Evolutionary conservation across 192 early-diverging fungal species (phyloP), one percentile per base, ranked within the genome.

Genomic region (Coemansia sp.): DNA sequence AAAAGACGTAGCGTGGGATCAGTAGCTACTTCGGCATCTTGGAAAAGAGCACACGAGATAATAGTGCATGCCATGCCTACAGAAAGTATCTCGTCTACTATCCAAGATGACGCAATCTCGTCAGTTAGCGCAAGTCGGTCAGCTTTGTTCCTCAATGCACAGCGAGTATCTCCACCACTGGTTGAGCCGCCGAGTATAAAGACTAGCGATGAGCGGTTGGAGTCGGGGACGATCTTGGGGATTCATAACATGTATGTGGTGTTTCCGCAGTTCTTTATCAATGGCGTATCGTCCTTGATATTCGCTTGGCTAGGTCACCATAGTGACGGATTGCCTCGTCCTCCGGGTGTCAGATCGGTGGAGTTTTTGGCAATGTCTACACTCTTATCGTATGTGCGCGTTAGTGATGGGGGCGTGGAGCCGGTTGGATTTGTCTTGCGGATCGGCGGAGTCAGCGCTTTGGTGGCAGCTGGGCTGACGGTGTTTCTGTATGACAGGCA

Each of bases 171-270:
- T 38, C 31, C 5, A 16, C 27, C 31, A 51, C 18, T 16, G 43
- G 24, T 20, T 38, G 38, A 42, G 31, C 1, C 42, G 3, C 63
- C 65, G 16, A 33, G 10, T 31, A 15, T 8, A 5, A 40, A 38
- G 47, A n/a, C 12, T 61, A n/a, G 12, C 3, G 59, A 33, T 0
- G 60, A 63, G 52, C 51, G 49, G 20, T 71, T 79, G 41, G 82
- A 79, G 20, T 88, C 91, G 1, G 93, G 93, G 10, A 85, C 93
- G 61, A 88, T 96, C 10, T 78, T 97, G 42, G 97, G 96, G 1
- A 95, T 99, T 34, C 95, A 97, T 77, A 99, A 99, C 75, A 94
- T 98, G 86, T 97, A 96, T 72, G 94, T 99, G 73, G 94, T 96
- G 16, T 78, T 97, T 31, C 97, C 97, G 36, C 97, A 99, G 82